Evolutionary conservation across 768 basidiomycete genomes (phyloP), one percentile per base, ranked within the genome.

Genomic region (Grammothele lineata): DNA sequence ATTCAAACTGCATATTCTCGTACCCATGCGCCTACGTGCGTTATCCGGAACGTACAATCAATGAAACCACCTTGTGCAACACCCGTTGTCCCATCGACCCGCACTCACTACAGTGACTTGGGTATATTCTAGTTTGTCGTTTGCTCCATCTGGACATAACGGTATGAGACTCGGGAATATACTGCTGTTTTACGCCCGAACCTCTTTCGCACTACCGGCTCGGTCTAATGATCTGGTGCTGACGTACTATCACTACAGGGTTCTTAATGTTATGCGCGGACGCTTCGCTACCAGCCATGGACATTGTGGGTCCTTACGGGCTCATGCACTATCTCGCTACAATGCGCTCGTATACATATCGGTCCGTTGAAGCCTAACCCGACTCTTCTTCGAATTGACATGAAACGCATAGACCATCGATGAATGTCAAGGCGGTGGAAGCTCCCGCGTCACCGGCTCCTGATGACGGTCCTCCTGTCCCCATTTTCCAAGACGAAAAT

Each of bases 231-330:
- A n/a, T n/a, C n/a, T 12, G 23, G 10, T n/a, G 17, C 23, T 50
- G 52, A 19, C 61, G 62, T 22, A 48, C 42, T n/a, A 19, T 37
- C 24, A 3, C 17, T 25, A 19, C 54, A 88, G 92, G 91, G 0
- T 60, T 91, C 9, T 48, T 91, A 18, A 88, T 94, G 88, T 80
- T 80, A 1, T 70, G 86, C 47, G 88, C 88, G 14, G 93, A 95
- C 66, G 75, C 76, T 1, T 75, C 77, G 0, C 73, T 81, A 25
- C 63, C 71, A 15, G 68, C 73, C 34, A 53, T 95, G 27, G 66
- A 78, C 37, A 56, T 95, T 18, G 66, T 78, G 18, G 93, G 92
- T 3, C 92, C 92, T 3, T 72, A 72, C 11, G 90, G 88, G 25
- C 62, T 86, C n/a, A 58, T 73, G 14, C 88, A 92, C 62, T 73